Evolutionary conservation across 306 rosid species (phyloP).

Genomic region (Cucumis hystrix): DNA sequence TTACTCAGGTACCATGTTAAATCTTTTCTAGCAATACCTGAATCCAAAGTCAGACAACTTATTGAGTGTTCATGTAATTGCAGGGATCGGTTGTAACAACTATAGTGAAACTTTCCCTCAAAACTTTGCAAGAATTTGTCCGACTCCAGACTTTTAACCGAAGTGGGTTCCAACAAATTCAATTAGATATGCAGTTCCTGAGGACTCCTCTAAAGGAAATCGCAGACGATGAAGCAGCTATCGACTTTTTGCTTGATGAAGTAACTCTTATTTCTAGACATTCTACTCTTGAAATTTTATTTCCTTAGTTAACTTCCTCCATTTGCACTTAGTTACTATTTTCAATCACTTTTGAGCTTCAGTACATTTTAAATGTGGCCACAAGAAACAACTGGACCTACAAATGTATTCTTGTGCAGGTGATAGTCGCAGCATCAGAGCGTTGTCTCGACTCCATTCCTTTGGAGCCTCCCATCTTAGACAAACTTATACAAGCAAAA

Average conservation of each 20-base stretch:
- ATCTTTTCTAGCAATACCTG: slow-evolving; percentile 7
- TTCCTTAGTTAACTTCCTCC: neutral
- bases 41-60: slow-evolving; percentile 11
- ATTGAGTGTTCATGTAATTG: slow-evolving; percentile 20
- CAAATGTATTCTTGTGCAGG: slow-evolving; percentile 31
- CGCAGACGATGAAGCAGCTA: slow-evolving; percentile 80
- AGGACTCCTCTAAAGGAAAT: slow-evolving; percentile 64
- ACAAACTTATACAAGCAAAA: slow-evolving; percentile 74
- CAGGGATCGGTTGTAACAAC: slow-evolving; percentile 83
- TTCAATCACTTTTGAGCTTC: neutral
- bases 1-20: slow-evolving; percentile 57
- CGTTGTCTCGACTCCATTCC: slow-evolving; percentile 88
- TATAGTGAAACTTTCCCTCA: slow-evolving; percentile 71
- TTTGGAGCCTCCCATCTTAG: slow-evolving; percentile 75
- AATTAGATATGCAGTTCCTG: slow-evolving; percentile 74
- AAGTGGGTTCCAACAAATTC: slow-evolving; percentile 97
- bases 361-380: no score
- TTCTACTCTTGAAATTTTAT: neutral
- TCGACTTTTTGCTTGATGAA: slow-evolving; percentile 92
- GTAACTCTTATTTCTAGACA: slow-evolving; percentile 20
- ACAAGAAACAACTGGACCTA: neutral
- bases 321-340: neutral
- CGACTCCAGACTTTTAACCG: slow-evolving; percentile 81
- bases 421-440: slow-evolving; percentile 76
- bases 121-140: slow-evolving; percentile 80